Evolutionary conservation across 140 eudicot genomes (phyloP).

Genomic region (Anethum foeniculum): DNA sequence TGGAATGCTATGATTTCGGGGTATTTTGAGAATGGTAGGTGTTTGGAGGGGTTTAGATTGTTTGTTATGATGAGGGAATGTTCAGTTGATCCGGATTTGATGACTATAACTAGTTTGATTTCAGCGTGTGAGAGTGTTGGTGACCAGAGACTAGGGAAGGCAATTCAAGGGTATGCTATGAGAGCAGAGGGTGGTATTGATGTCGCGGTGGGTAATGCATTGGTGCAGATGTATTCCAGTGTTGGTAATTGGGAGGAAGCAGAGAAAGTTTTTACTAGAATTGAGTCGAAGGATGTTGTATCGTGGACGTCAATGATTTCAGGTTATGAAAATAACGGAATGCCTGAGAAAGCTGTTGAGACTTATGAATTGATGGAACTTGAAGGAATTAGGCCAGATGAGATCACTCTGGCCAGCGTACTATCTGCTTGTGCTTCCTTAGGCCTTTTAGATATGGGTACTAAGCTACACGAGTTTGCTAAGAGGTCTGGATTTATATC

Average conservation of each 20-base stretch:
- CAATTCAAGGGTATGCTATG: constrained; percentile 54
- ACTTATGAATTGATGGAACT: constrained; percentile 53
- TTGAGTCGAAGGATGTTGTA: constrained; percentile 61
- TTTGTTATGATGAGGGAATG: constrained; percentile 54
- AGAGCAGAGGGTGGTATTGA: constrained; percentile 43
- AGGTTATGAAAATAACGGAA: constrained; percentile 56
- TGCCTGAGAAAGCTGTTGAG: constrained; percentile 61
- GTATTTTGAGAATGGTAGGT: constrained; percentile 59
- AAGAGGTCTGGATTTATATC: constrained; percentile 41
- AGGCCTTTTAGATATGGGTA: constrained; percentile 46
- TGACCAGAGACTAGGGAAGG: constrained; percentile 53
- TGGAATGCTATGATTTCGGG: constrained; percentile 96
- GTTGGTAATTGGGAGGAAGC: constrained; percentile 55
- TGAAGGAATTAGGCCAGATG: constrained; percentile 61
- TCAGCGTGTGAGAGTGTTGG: constrained; percentile 64
- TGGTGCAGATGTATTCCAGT: constrained; percentile 62
- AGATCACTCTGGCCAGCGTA: constrained; percentile 66
- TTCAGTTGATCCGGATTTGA: constrained; percentile 49
- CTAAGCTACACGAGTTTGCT: constrained; percentile 61
- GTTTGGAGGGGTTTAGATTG: constrained; percentile 51
- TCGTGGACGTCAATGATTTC: constrained; percentile 94
- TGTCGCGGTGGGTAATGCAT: constrained; percentile 53
- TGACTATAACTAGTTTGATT: constrained; percentile 79
- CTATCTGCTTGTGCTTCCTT: constrained; percentile 82
- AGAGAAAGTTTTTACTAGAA: constrained; percentile 50